Evolutionary conservation across 176 grass and related monocot genomes (phyloP).

Genomic region (Areca catechu): DNA sequence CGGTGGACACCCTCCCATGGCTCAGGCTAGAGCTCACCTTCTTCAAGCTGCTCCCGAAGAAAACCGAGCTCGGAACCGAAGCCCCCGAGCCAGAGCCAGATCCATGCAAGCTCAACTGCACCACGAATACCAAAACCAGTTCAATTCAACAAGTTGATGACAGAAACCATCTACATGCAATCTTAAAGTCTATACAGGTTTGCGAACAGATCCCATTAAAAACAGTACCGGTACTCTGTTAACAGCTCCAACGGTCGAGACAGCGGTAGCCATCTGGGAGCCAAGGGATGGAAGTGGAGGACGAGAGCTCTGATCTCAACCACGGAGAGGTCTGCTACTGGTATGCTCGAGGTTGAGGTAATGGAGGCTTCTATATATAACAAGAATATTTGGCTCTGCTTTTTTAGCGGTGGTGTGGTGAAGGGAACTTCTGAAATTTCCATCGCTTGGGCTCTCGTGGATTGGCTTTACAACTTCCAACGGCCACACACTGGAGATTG

Average conservation of each 20-base stretch:
- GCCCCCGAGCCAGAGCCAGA: slow-evolving; percentile 8
- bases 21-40: slow-evolving; percentile 12
- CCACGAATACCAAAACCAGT: background rate
- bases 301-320: background rate
- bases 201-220: too few relatives aligned
- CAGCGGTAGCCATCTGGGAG: slow-evolving; percentile 47
- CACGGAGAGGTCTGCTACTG: slow-evolving; percentile 23
- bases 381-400: background rate
- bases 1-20: slow-evolving; percentile 4
- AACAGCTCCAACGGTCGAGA: slow-evolving; percentile 60
- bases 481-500: slow-evolving; percentile 75
- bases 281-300: background rate
- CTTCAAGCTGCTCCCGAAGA: slow-evolving; percentile 34
- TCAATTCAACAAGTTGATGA: too few relatives aligned
- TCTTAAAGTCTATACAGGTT: too few relatives aligned
- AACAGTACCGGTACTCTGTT: slow-evolving; percentile 48
- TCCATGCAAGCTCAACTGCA: slow-evolving; percentile 11
- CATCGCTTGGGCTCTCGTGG: slow-evolving; percentile 25
- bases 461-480: slow-evolving; percentile 27
- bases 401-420: background rate
- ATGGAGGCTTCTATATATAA: background rate
- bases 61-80: slow-evolving; percentile 13
- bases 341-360: background rate
- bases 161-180: too few relatives aligned
- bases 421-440: background rate